phyloP scores from a whole-genome alignment of 169 alveolate species.

The Perkinsus marinus region DNA sequence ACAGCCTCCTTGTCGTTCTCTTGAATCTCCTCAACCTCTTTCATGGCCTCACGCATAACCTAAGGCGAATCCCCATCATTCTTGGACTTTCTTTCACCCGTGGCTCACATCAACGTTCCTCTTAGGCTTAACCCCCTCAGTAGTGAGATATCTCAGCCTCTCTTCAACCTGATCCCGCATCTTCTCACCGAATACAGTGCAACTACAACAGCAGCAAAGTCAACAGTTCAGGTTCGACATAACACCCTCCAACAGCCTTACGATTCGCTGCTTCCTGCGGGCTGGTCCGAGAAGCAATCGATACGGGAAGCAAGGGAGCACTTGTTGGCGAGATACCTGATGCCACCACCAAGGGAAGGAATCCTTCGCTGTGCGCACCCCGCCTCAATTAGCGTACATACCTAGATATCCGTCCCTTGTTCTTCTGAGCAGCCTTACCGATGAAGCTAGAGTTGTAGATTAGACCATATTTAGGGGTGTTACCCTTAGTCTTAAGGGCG shows the following conservation, averaged over 20 bases:
- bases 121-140: constrained; percentile 23
- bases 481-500: constrained; percentile 88
- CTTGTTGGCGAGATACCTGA: constrained; percentile 86
- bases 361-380: background rate
- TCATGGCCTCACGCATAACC: constrained; percentile 63
- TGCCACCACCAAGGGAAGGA: background rate
- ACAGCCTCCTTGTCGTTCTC: background rate
- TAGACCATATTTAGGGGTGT: constrained; percentile 98
- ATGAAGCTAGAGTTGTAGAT: constrained; percentile 88
- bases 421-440: constrained; percentile 83
- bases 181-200: constrained; percentile 76
- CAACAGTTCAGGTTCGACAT: no score
- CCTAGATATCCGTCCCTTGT: constrained; percentile 57
- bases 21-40: constrained; percentile 20
- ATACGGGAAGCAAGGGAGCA: constrained; percentile 94
- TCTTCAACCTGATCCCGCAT: constrained; percentile 83
- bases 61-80: constrained; percentile 54
- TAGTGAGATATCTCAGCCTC: constrained; percentile 73
- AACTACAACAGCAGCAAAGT: constrained; percentile 23
- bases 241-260: background rate
- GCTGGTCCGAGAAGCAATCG: constrained; percentile 69
- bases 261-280: constrained; percentile 10
- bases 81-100: no score
- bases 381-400: background rate
- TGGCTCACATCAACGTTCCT: constrained; percentile 11